Evolutionary conservation across 108 stramenopile species (phyloP).

Genomic region (Aureococcus anophagefferens): DNA sequence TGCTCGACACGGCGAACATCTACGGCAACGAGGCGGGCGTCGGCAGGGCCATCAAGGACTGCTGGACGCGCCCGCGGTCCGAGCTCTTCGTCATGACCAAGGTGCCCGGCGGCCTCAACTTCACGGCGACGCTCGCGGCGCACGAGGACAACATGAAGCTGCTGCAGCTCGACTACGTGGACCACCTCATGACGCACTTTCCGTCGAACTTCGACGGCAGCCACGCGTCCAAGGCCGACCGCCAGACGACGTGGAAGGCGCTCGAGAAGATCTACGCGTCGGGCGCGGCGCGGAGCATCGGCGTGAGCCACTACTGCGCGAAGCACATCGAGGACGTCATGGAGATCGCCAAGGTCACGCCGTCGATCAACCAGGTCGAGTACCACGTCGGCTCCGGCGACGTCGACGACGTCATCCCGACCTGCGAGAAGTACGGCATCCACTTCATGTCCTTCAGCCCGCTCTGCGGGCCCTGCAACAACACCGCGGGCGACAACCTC

Average conservation of each 20-base stretch:
- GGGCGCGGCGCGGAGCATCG: constrained; percentile 39
- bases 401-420: constrained; percentile 38
- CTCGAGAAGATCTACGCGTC: constrained; percentile 40
- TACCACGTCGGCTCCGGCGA: constrained; percentile 54
- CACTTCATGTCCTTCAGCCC: constrained; percentile 55
- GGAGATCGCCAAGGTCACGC: constrained; percentile 40
- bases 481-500: constrained; percentile 29
- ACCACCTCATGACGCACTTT: constrained; percentile 54
- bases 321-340: constrained; percentile 44
- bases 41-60: constrained; percentile 42
- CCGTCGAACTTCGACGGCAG: constrained; percentile 44
- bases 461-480: constrained; percentile 48
- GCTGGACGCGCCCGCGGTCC: constrained; percentile 27
- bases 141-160: constrained; percentile 39
- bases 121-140: constrained; percentile 19
- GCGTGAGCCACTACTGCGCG: constrained; percentile 48
- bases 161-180: constrained; percentile 45
- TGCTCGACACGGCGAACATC: constrained; percentile 48
- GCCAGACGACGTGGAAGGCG: constrained; percentile 47
- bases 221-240: constrained; percentile 14
- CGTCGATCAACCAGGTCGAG: constrained; percentile 52
- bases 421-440: constrained; percentile 32
- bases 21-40: constrained; percentile 50
- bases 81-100: constrained; percentile 57
- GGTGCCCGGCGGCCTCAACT: constrained; percentile 43